Base-by-base conservation (phyloP, 2,329 filamentous ascomycete species). In the Esteya vermicola region DNA sequence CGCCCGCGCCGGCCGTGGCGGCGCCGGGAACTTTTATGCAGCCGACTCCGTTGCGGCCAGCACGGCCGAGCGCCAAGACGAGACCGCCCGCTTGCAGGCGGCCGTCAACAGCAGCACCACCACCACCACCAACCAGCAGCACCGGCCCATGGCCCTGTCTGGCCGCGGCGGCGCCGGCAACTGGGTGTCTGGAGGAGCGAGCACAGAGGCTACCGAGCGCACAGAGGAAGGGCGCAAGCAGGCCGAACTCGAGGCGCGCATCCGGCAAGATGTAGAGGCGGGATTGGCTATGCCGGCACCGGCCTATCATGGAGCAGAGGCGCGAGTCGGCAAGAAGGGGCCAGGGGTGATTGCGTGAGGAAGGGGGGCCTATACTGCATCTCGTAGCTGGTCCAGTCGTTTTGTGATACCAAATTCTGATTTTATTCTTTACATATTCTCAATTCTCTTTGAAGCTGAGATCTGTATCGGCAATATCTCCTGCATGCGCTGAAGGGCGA, bases 101-200 rank as follows among this genome's bases (percentile, higher is more conserved):
- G 25, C 35, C 16, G 22, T 13, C 23, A 16, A 10, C 16, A 18
- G 9, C 1, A 25, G 34, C 6, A 57, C 59, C 9, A 18, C 14
- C 18, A 54, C 61, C 28, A 51, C 20, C 21, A 25, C 20, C 45
- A 18, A 55, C 57, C 16, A 14, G 26, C 6, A 31, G 43, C 9
- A 22, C 34, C 6, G 27, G 25, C 10, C 33, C 8, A 13, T n/a
- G 1, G 53, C 50, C 9, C 46, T 55, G 35, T 55, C 56, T 6
- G 72, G 73, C 0, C 63, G 72, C 6, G 73, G 72, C 20, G 72
- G 72, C n/a, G 70, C 69, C 1, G 73, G 72, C 3, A 76, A 75
- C 53, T 76, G 66, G 58, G n/a, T n/a, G n/a, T 36, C 32, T 33
- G 54, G 53, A 19, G 45, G 48, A 21, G 45, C 42, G 33, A 45